phyloP scores from a whole-genome alignment of 2,329 filamentous ascomycete species.

The Madurella fahalii region DNA sequence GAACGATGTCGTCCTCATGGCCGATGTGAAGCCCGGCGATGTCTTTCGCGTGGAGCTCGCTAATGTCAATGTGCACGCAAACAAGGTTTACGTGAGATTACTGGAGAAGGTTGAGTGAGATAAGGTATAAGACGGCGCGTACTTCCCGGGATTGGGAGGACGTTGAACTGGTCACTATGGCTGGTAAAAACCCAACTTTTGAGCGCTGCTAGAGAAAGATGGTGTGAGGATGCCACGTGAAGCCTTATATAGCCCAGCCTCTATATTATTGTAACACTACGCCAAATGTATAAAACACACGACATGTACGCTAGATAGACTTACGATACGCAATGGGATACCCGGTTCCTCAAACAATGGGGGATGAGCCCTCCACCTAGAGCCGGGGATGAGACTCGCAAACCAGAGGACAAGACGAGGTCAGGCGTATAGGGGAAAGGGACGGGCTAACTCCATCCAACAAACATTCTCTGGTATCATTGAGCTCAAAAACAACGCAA shows the following conservation, averaged over 20 bases:
- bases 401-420: neutral
- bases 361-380: no score
- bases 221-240: no score
- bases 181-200: no score
- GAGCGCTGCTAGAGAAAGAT: no score
- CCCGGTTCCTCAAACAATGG: no score
- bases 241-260: no score
- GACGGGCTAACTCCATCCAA: neutral
- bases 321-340: neutral
- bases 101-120: conserved; percentile 30
- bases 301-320: neutral
- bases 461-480: neutral
- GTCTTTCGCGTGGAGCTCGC: conserved; percentile 52
- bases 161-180: no score
- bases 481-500: neutral
- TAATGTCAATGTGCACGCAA: conserved; percentile 49
- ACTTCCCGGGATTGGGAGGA: no score
- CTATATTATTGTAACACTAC: neutral
- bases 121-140: neutral
- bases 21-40: conserved; percentile 47
- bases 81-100: conserved; percentile 45
- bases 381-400: no score
- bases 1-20: conserved; percentile 35
- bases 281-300: neutral
- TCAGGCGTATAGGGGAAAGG: neutral